Percentiles rank a stretch among this genome's conserved stretches.
Conservation (phyloP, 495 filamentous ascomycete species). For the Bryoglossum gracile region DNA sequence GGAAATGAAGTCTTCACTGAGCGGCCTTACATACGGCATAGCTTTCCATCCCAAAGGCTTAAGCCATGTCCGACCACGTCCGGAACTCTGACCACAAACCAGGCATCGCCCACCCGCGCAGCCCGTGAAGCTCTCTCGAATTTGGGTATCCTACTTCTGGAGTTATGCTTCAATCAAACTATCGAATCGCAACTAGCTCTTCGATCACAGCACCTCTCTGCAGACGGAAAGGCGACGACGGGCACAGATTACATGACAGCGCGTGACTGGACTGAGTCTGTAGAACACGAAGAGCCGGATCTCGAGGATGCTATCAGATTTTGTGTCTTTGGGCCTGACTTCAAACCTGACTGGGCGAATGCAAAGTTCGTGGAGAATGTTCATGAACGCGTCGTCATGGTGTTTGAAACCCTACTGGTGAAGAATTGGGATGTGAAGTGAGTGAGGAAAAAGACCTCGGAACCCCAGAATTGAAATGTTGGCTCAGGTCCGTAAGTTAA, state of each 20-base stretch:
- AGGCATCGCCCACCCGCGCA: not conserved
- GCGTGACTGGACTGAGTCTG: not conserved
- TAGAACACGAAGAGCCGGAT: not conserved
- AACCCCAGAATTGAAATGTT: too few relatives aligned
- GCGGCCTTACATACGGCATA: constrained; percentile 7
- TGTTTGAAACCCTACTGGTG: constrained; percentile 15
- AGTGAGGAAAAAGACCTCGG: too few relatives aligned
- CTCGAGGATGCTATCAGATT: constrained; percentile 7
- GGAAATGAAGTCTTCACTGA: constrained; percentile 6
- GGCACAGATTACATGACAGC: not conserved
- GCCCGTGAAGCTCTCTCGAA: not conserved
- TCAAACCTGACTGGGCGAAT: constrained; percentile 12
- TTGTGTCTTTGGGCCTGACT: constrained; percentile 12
- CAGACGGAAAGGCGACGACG: not conserved
- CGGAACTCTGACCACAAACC: not conserved
- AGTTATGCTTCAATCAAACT: not conserved
- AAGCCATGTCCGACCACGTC: not conserved
- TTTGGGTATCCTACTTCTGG: constrained; percentile 1
- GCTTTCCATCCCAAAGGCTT: not conserved
- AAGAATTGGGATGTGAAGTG: not conserved
- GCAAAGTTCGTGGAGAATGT: constrained; percentile 16
- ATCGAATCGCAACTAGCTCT: not conserved
- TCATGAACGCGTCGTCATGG: constrained; percentile 11
- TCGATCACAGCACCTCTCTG: not conserved
- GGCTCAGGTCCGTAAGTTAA: too few relatives aligned